phyloP scores from a whole-genome alignment of 352 stramenopile species.

The Pythium myriotylum region DNA sequence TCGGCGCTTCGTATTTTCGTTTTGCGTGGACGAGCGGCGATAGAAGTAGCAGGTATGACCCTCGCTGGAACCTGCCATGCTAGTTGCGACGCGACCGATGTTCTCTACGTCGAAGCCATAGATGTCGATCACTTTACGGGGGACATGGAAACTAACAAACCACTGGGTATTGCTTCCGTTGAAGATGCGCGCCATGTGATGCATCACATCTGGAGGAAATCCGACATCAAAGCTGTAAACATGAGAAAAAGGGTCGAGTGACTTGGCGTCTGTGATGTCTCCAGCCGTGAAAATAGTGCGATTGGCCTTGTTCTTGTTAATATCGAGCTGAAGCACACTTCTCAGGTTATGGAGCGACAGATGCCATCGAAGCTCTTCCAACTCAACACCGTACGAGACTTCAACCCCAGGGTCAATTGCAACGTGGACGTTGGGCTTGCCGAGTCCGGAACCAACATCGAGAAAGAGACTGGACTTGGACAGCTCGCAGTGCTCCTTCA shows the following conservation, averaged over 20 bases:
- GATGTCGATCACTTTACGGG: slow-evolving; percentile 90
- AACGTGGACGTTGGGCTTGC: slow-evolving; percentile 98
- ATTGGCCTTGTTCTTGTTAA: slow-evolving; percentile 54
- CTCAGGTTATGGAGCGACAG: slow-evolving; percentile 94
- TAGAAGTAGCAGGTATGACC: slow-evolving; percentile 98
- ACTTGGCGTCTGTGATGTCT: slow-evolving; percentile 94
- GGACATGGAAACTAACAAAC: slow-evolving; percentile 95
- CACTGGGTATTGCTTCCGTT: slow-evolving; percentile 90
- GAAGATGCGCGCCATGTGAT: slow-evolving; percentile 93
- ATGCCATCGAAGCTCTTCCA: slow-evolving; percentile 95
- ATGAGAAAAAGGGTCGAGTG: slow-evolving; percentile 97
- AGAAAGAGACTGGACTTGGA: slow-evolving; percentile 91
- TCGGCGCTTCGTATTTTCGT: slow-evolving; percentile 26
- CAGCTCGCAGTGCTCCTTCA: slow-evolving; percentile 93
- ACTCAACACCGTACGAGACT: slow-evolving; percentile 95
- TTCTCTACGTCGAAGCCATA: slow-evolving; percentile 95
- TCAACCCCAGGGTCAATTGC: slow-evolving; percentile 94
- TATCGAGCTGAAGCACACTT: slow-evolving; percentile 80
- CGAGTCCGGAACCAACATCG: slow-evolving; percentile 96
- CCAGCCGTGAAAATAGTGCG: slow-evolving; percentile 91
- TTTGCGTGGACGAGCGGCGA: slow-evolving; percentile 38
- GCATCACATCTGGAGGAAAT: slow-evolving; percentile 95
- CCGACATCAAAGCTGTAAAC: slow-evolving; percentile 99
- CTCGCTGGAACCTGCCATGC: slow-evolving; percentile 96
- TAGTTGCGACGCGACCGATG: slow-evolving; percentile 87